Base-by-base conservation (phyloP, 179 eudicot genomes). In the Patellifolia procumbens region DNA sequence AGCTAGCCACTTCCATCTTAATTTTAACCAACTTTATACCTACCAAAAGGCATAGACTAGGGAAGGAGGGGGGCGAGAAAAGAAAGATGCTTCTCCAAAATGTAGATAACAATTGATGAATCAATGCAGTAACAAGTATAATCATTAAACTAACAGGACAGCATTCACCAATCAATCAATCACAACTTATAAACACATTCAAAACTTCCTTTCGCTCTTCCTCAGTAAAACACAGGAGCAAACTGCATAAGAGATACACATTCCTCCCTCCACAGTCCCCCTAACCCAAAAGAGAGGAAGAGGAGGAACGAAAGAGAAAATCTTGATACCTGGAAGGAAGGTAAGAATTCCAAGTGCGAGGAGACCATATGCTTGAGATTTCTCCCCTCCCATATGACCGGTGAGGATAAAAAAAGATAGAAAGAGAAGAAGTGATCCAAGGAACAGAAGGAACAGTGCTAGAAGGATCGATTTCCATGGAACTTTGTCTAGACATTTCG, bases 321-420 rank as follows among this genome's bases (percentile, higher is more conserved):
- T 68, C 13, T 48, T 15, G 39, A 22, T 81, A 94, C 98, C 97
- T 76, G 98, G 98, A 78, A 94, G 88, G 53, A 94, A 92, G 26
- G 97, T 81, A 70, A 94, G 91, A 58, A 91, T 32, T 72, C 97
- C 98, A 55, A 94, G 92, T 31, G 91, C 97, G 28, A 94, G 79
- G 56, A 94, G 90, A 73, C 97, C 94, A 81, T 85, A 91, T 20
- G 90, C 97, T 81, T 94, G 98, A 32, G 89, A 81, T 31, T 24
- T 74, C 34, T 94, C 98, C 28, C 98, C 98, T 53, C 87, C 94
- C 97, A 94, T 92, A 81, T 94, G 97, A 78, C 95, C 97, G 42
- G 94, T 86, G 82, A 94, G 88, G 62, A 94, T 87, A 84, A 94
- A 92, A 82, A 87, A 79, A 35, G 97, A 84, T 3, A 94, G 86